Conservation (phyloP, 1,284 basidiomycete species). For the Nidula niveotomentosa region DNA sequence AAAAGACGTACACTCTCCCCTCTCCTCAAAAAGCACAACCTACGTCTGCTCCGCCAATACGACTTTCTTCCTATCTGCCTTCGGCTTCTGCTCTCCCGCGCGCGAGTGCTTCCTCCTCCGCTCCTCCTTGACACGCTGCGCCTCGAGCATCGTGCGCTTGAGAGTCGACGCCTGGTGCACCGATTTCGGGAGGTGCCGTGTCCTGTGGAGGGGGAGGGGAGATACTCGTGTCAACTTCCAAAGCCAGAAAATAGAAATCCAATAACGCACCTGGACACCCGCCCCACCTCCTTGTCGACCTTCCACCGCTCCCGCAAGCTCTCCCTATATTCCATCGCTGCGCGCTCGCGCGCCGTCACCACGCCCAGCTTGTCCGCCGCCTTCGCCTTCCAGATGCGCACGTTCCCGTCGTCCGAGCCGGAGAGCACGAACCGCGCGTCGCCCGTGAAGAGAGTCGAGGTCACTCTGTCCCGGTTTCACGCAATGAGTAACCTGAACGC, state of each 20-base stretch:
- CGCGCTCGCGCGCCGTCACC: slow-evolving; percentile 89
- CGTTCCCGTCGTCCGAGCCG: slow-evolving; percentile 96
- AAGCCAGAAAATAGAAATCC: neutral
- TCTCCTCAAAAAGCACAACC: too few relatives aligned
- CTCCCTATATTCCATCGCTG: slow-evolving; percentile 91
- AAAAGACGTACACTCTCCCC: too few relatives aligned
- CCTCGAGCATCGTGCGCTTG: slow-evolving; percentile 93
- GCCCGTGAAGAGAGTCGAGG: slow-evolving; percentile 78
- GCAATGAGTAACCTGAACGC: neutral
- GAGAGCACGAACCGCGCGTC: slow-evolving; percentile 93
- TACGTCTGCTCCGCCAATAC: slow-evolving; percentile 78
- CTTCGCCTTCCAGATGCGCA: slow-evolving; percentile 95
- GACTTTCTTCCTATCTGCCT: slow-evolving; percentile 87
- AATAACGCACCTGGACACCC: slow-evolving; percentile 70
- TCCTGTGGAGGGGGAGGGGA: slow-evolving; percentile 55
- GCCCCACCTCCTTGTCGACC: slow-evolving; percentile 79
- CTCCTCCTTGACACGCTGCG: slow-evolving; percentile 91
- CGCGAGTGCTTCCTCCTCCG: slow-evolving; percentile 86
- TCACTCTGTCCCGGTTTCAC: slow-evolving; percentile 56
- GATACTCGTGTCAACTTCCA: neutral
- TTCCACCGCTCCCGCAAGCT: slow-evolving; percentile 91
- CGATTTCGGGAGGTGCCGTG: slow-evolving; percentile 86
- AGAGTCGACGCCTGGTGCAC: slow-evolving; percentile 88
- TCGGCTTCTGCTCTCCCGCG: slow-evolving; percentile 86
- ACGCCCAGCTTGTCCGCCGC: slow-evolving; percentile 94